Base-by-base conservation (phyloP, 2,329 filamentous ascomycete genomes). In the Penicillium sp. region DNA sequence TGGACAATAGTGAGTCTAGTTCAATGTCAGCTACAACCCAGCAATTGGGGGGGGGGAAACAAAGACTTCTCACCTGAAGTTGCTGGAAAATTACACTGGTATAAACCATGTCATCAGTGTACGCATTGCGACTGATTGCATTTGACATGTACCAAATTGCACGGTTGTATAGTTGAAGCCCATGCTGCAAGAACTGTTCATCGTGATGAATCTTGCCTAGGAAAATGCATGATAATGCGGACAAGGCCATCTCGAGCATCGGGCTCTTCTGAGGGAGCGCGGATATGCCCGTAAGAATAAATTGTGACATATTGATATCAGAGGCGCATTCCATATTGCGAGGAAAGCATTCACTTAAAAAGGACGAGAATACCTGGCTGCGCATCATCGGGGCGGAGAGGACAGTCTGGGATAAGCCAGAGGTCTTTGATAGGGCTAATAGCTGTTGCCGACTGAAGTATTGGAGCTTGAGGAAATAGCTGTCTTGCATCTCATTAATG, bases 401-500 rank as follows among this genome's bases (percentile, higher is more conserved):
- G 37, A 40, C 21, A 9, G 21, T 12, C 13, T 15, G 37, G 5
- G 23, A 17, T 26, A 26, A 40, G 8, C 3, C 7, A 13, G 13
- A 27, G 5, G 21, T 10, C 8, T 17, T 24, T 40, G 37, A 26
- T 23, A 13, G 34, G 10, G 6, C 18, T 12, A 40, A 4, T 12
- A 40, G 2, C 37, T 40, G 21, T 1, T 5, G n/a, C 13, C 4
- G 21, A 8, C 37, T 17, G n/a, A 40, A 26, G n/a, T 24, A 26
- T 40, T 40, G 37, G 13, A 40, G 13, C 13, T 6, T 7, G n/a
- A 66, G 50, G 36, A 62, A 64, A 47, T 61, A 62, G 26, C 62
- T 62, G 51, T 63, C 55, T 6, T 63, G 58, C 5, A 63, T 41
- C 26, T 63, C 53, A n/a, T 62, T 58, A 12, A 55, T 4, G 23